Evolutionary conservation across 208 protist genomes (phyloP).

Genomic region (Kentomonas sorsogonicus): DNA sequence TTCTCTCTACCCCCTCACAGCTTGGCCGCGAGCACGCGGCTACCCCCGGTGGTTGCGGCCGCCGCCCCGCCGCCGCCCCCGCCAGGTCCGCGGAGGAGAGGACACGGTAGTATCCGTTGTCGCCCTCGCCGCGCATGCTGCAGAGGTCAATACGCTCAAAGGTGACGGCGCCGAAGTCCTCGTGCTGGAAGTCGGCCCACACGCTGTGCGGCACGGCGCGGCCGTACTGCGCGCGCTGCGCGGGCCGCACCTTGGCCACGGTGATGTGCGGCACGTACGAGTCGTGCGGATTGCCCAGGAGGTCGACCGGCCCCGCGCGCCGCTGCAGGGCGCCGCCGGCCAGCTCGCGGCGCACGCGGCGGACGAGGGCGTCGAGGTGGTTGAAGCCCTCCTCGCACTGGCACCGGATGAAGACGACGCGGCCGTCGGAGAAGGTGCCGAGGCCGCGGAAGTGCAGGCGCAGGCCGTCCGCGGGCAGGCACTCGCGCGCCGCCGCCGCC

Average conservation of each 20-base stretch:
- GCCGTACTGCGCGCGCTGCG: constrained; percentile 43
- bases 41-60: no score
- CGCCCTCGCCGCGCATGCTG: constrained; percentile 47
- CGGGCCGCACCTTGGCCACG: constrained; percentile 70
- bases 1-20: no score
- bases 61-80: no score
- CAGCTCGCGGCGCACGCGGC: constrained; percentile 38
- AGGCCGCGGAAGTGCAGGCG: constrained; percentile 74
- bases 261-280: constrained; percentile 88
- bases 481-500: constrained; percentile 31
- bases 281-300: constrained; percentile 87
- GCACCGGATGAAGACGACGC: constrained; percentile 73
- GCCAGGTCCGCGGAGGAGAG: constrained; percentile 23
- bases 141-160: constrained; percentile 68
- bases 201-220: constrained; percentile 43
- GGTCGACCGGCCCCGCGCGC: constrained; percentile 65
- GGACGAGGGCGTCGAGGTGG: constrained; percentile 52
- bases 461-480: constrained; percentile 43
- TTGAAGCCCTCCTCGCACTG: constrained; percentile 56
- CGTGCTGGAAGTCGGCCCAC: constrained; percentile 66
- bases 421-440: constrained; percentile 71
- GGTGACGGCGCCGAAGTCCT: constrained; percentile 82
- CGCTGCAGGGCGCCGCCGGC: constrained; percentile 39
- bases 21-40: no score
- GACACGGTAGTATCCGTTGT: constrained; percentile 71